Evolutionary conservation across 116 monocot genomes (phyloP).

Genomic region (Posidonia oceanica): DNA sequence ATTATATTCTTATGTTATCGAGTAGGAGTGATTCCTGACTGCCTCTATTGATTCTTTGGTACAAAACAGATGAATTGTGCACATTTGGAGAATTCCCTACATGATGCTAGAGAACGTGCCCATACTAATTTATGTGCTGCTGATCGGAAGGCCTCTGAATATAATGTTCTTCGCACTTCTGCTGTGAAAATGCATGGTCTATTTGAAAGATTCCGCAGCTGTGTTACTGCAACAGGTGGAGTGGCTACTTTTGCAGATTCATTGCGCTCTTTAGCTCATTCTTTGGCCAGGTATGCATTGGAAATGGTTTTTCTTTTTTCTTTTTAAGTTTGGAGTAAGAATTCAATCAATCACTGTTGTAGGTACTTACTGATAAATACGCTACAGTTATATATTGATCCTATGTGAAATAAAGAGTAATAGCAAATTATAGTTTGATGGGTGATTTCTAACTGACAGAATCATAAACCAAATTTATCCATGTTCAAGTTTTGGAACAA

Average conservation of each 20-base stretch:
- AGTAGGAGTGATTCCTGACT: not conserved
- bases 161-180: slow-evolving; percentile 58
- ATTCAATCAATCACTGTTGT: too few species aligned
- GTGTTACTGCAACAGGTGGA: slow-evolving; percentile 48
- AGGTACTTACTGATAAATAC: not conserved
- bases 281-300: slow-evolving; percentile 64
- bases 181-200: slow-evolving; percentile 68
- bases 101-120: slow-evolving; percentile 97
- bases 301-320: not conserved
- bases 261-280: slow-evolving; percentile 59
- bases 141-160: slow-evolving; percentile 85
- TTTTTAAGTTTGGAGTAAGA: not conserved
- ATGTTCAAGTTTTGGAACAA: too few species aligned
- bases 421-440: too few species aligned
- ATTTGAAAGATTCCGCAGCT: slow-evolving; percentile 84
- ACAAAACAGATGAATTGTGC: slow-evolving; percentile 86
- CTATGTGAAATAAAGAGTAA: too few species aligned
- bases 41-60: not conserved
- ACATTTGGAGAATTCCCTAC: slow-evolving; percentile 90
- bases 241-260: slow-evolving; percentile 70
- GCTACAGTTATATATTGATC: too few species aligned
- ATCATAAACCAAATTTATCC: too few species aligned
- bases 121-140: slow-evolving; percentile 89
- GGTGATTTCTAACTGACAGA: too few species aligned
- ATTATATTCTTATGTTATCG: not conserved